phyloP scores from a whole-genome alignment of 2,329 filamentous ascomycete genomes.

The Bertia moriformis region DNA sequence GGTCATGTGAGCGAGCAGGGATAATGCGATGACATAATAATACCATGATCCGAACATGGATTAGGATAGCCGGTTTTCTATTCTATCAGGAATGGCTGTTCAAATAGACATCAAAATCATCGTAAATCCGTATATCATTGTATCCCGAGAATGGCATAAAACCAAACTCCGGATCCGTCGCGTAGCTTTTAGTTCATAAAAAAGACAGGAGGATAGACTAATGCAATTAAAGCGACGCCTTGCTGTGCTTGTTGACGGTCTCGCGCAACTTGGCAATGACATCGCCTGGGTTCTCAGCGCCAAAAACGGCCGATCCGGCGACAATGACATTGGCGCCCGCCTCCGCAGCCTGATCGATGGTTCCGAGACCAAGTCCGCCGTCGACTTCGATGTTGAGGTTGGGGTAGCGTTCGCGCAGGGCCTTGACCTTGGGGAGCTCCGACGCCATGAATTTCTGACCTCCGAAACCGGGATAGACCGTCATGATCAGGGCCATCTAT shows the following conservation, averaged over 20 bases:
- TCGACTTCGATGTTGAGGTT: slow-evolving; percentile 64
- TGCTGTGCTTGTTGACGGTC: slow-evolving; percentile 38
- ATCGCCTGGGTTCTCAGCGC: slow-evolving; percentile 50
- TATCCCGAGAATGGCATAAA: too few species aligned
- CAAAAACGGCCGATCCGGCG: slow-evolving; percentile 63
- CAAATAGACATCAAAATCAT: too few species aligned
- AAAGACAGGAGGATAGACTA: too few species aligned
- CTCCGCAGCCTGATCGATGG: slow-evolving; percentile 58
- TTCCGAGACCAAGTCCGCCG: slow-evolving; percentile 53
- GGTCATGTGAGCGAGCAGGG: too few species aligned
- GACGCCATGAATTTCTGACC: slow-evolving; percentile 67
- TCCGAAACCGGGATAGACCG: slow-evolving; percentile 61
- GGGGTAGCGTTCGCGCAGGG: slow-evolving; percentile 51
- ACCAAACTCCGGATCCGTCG: too few species aligned
- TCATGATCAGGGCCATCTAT: slow-evolving; percentile 68
- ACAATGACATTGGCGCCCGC: slow-evolving; percentile 70
- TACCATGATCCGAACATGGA: too few species aligned
- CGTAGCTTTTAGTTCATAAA: too few species aligned
- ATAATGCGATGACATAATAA: too few species aligned
- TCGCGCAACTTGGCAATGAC: slow-evolving; percentile 51
- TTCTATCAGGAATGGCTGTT: too few species aligned
- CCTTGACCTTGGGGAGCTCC: slow-evolving; percentile 57
- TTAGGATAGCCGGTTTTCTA: too few species aligned
- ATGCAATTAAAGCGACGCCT: too few species aligned
- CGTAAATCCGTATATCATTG: too few species aligned